Percentiles rank a stretch among this genome's conserved stretches.
Conservation (phyloP, 495 filamentous ascomycete species). For the Hyaloscypha variabilis region DNA sequence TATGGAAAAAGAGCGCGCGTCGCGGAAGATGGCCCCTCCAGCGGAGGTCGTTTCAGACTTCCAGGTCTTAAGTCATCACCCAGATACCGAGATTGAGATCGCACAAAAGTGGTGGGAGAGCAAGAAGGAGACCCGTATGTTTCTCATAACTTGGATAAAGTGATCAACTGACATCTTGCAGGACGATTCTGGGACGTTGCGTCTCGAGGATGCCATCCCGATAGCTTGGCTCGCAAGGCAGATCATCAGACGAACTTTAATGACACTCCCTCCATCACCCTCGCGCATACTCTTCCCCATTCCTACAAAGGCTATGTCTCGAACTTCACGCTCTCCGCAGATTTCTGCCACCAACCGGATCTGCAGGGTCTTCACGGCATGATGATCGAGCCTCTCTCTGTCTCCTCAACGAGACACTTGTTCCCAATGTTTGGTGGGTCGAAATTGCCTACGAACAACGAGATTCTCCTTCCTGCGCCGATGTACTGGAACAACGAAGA, state of each 20-base stretch:
- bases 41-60: slow-evolving; percentile 30
- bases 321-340: slow-evolving; percentile 66
- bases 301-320: slow-evolving; percentile 60
- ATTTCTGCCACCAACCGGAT: slow-evolving; percentile 64
- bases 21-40: slow-evolving; percentile 41
- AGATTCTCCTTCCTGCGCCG: slow-evolving; percentile 76
- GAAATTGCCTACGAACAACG: slow-evolving; percentile 79
- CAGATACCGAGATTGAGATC: slow-evolving; percentile 16
- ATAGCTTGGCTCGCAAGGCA: slow-evolving; percentile 55
- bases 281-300: slow-evolving; percentile 37
- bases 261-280: slow-evolving; percentile 40
- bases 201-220: slow-evolving; percentile 60
- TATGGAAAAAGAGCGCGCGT: slow-evolving; percentile 55
- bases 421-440: slow-evolving; percentile 76
- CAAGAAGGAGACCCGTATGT: slow-evolving; percentile 24
- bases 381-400: slow-evolving; percentile 65
- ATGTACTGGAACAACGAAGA: slow-evolving; percentile 75
- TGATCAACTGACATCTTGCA: slow-evolving; percentile 20
- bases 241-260: slow-evolving; percentile 43
- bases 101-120: slow-evolving; percentile 17
- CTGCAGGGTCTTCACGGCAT: slow-evolving; percentile 67
- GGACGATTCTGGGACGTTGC: slow-evolving; percentile 62
- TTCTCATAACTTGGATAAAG: not conserved
- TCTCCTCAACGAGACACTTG: slow-evolving; percentile 55
- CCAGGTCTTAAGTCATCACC: slow-evolving; percentile 5